Evolutionary conservation across 1,284 basidiomycete genomes (phyloP).

Genomic region (Mrakiaceae sp.): DNA sequence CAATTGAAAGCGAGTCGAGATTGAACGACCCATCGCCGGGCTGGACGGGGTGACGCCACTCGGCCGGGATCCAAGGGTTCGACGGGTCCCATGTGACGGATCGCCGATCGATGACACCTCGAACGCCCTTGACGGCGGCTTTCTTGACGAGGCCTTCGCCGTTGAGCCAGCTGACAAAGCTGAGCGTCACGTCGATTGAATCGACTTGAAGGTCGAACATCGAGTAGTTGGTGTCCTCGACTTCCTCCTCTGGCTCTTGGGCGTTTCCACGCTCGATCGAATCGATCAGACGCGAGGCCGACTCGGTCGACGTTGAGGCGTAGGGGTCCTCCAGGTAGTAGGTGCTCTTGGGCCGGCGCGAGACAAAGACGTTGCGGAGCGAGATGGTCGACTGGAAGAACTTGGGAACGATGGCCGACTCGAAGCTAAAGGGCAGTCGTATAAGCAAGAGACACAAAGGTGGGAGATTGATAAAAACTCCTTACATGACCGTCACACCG

Average conservation of each 20-base stretch:
- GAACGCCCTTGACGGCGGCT: slow-evolving; percentile 84
- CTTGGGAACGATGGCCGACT: slow-evolving; percentile 93
- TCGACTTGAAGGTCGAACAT: slow-evolving; percentile 87
- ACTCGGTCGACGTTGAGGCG: neutral
- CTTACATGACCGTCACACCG: slow-evolving; percentile 72
- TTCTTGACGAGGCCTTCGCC: slow-evolving; percentile 88
- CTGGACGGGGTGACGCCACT: slow-evolving; percentile 60
- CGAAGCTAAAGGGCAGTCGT: slow-evolving; percentile 44
- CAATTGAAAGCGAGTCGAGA: slow-evolving; percentile 74
- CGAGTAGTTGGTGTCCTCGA: slow-evolving; percentile 48
- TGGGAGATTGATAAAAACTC: neutral
- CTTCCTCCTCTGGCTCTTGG: slow-evolving; percentile 10
- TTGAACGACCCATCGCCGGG: slow-evolving; percentile 70
- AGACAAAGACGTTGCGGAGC: slow-evolving; percentile 93
- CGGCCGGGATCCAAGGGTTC: slow-evolving; percentile 60
- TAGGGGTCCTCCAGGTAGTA: neutral
- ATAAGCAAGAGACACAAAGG: neutral
- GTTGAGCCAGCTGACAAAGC: slow-evolving; percentile 83
- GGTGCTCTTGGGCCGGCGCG: slow-evolving; percentile 49
- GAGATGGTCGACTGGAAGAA: slow-evolving; percentile 93
- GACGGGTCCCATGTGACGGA: slow-evolving; percentile 77
- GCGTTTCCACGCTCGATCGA: too few relatives aligned
- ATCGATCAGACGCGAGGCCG: neutral
- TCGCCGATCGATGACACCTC: slow-evolving; percentile 87
- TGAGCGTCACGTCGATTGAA: slow-evolving; percentile 92